Percentiles rank a stretch among this genome's conserved stretches.
phyloP scores from a whole-genome alignment of 768 basidiomycete genomes.

The Multifurca ochricompacta region DNA sequence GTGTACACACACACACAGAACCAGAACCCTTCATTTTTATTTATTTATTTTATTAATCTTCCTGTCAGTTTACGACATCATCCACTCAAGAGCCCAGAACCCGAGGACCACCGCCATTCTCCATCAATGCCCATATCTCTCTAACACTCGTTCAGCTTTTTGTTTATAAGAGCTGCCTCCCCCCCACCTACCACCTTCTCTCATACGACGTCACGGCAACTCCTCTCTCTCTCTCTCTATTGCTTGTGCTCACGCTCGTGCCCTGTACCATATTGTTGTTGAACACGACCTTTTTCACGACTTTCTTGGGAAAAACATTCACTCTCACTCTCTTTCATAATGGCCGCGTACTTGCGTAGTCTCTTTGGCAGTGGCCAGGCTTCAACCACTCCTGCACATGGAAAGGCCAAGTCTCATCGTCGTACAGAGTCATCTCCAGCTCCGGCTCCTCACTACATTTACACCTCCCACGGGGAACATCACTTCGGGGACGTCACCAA shows the following conservation, averaged over 20 bases:
- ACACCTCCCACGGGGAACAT: conserved; percentile 16
- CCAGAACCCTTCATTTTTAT: conserved; percentile 9
- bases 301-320: no score
- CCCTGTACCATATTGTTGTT: conserved; percentile 5
- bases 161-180: conserved; percentile 10
- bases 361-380: conserved; percentile 33
- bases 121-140: background rate
- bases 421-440: conserved; percentile 36
- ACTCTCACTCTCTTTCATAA: conserved; percentile 20
- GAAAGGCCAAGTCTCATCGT: conserved; percentile 34
- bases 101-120: conserved; percentile 1
- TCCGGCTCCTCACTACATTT: conserved; percentile 24
- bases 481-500: conserved; percentile 7
- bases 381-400: conserved; percentile 23
- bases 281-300: conserved; percentile 9
- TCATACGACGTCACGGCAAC: conserved; percentile 4
- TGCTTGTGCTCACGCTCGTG: conserved; percentile 1
- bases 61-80: no score
- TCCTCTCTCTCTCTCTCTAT: background rate
- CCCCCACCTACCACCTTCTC: background rate
- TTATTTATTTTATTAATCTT: no score
- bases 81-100: conserved; percentile 15
- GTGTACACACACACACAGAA: no score
- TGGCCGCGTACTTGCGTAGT: conserved; percentile 46
- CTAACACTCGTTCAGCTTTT: background rate